A percentile compares a stretch with the other conserved stretches of the same genome.
phyloP scores from a whole-genome alignment of 2,329 filamentous ascomycete species.

The Xylaria sp. region DNA sequence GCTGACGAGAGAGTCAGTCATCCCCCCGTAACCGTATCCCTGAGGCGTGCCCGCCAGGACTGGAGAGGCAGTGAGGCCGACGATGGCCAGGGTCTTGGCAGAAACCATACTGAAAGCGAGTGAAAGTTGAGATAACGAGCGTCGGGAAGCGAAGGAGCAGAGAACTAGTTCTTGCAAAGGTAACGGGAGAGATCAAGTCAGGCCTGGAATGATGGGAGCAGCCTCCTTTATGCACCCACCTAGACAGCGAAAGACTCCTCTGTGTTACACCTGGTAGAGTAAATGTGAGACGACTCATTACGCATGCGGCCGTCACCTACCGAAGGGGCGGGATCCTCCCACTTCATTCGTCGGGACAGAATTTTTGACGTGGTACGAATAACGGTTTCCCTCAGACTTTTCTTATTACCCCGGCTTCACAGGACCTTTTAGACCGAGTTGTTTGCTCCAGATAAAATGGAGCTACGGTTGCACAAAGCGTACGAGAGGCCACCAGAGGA shows the following conservation, averaged over 20 bases:
- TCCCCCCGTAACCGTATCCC: conserved; percentile 33
- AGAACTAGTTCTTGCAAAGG: neutral
- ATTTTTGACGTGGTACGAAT: conserved; percentile 31
- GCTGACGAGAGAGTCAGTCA: conserved; percentile 21
- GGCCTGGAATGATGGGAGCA: neutral
- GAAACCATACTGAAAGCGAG: conserved; percentile 32
- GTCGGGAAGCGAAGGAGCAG: conserved; percentile 5
- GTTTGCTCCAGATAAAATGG: conserved; percentile 41
- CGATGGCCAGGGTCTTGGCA: conserved; percentile 8
- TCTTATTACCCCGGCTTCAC: conserved; percentile 22
- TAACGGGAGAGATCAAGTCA: neutral
- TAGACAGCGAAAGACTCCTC: neutral
- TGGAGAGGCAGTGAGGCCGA: conserved; percentile 19
- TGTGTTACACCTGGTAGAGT: conserved; percentile 12
- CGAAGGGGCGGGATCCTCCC: neutral
- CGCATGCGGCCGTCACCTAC: conserved; percentile 9
- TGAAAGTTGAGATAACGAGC: conserved; percentile 20
- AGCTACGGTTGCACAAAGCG: conserved; percentile 40
- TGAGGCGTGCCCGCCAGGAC: conserved; percentile 23
- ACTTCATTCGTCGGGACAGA: conserved; percentile 1
- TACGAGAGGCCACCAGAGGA: conserved; percentile 16
- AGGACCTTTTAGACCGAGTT: conserved; percentile 21
- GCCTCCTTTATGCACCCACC: conserved; percentile 21
- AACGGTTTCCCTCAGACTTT: conserved; percentile 32
- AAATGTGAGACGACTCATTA: conserved; percentile 17